These are phyloP conservation scores for Clarireedia paspali DNA, from an alignment of 2,329 filamentous ascomycete genomes.

Conservation along the genomic window DNA sequence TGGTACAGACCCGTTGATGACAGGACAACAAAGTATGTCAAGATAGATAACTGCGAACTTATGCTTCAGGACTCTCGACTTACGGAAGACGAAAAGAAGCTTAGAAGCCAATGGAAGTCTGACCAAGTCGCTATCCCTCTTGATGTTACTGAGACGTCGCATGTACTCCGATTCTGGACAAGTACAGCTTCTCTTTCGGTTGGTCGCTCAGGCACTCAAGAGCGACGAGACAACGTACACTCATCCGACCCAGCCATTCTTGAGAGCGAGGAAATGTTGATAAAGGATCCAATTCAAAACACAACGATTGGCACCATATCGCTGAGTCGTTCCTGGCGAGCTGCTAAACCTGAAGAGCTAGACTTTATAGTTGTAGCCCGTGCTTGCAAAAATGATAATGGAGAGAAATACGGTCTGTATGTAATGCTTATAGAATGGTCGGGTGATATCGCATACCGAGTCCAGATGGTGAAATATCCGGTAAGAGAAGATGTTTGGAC, in stretches of 20 bases:
- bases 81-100: not conserved
- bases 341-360: not conserved
- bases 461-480: not conserved
- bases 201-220: not conserved
- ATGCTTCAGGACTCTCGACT: not conserved
- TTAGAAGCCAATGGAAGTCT: not conserved
- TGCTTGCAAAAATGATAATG: not conserved
- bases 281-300: not conserved
- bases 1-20: not conserved
- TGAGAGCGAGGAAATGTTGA: not conserved
- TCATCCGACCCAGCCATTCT: not conserved
- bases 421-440: slow-evolving; percentile 2
- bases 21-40: not conserved
- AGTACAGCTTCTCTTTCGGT: not conserved
- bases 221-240: not conserved
- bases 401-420: not conserved
- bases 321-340: not conserved
- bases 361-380: not conserved
- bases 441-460: not conserved
- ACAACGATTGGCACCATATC: not conserved
- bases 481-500: not conserved
- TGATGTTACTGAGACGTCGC: not conserved
- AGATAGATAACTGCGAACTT: not conserved
- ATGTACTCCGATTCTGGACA: not conserved
- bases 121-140: not conserved